Percentiles rank a stretch among this genome's conserved stretches.
These are phyloP conservation scores for Lycium ferocissimum DNA, from an alignment of 257 asterid genomes.

Conservation along the genomic window DNA sequence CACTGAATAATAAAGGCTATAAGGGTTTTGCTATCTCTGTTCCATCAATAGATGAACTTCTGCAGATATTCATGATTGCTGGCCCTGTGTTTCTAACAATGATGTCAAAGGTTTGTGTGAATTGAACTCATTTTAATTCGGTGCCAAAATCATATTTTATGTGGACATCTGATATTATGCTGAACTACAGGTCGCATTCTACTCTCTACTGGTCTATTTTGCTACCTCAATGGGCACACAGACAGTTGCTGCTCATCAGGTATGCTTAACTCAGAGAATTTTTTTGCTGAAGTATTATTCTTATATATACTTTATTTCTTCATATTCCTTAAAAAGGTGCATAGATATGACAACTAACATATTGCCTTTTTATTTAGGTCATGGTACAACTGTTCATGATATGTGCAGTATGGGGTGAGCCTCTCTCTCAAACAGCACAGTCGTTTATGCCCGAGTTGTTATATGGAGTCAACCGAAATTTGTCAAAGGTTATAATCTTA, in stretches of 20 bases:
- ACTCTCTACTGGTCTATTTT: slow-evolving; percentile 84
- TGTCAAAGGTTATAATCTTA: slow-evolving; percentile 62
- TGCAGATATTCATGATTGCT: slow-evolving; percentile 78
- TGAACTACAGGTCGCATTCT: slow-evolving; percentile 69
- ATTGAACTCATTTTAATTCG: background rate
- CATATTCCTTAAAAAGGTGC: background rate
- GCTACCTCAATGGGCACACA: slow-evolving; percentile 89
- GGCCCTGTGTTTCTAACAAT: slow-evolving; percentile 93
- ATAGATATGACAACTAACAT: slow-evolving; percentile 25
- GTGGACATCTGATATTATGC: background rate
- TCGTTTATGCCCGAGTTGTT: slow-evolving; percentile 90
- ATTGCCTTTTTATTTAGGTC: slow-evolving; percentile 58
- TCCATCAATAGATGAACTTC: slow-evolving; percentile 73
- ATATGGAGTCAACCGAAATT: slow-evolving; percentile 79
- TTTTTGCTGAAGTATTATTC: slow-evolving; percentile 20
- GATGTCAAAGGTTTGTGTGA: slow-evolving; percentile 81
- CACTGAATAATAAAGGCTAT: slow-evolving; percentile 82
- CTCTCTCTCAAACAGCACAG: slow-evolving; percentile 96
- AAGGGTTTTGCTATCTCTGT: slow-evolving; percentile 80
- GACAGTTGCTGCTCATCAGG: slow-evolving; percentile 92
- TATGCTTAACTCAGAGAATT: slow-evolving; percentile 37
- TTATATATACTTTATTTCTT: background rate
- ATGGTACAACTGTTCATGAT: slow-evolving; percentile 85
- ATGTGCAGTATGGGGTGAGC: slow-evolving; percentile 92
- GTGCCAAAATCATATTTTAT: background rate